Percentiles rank a stretch among this genome's conserved stretches.
These are phyloP conservation scores for Talaromyces atroroseus DNA, from an alignment of 2,329 filamentous ascomycete species.

Conservation along the genomic window DNA sequence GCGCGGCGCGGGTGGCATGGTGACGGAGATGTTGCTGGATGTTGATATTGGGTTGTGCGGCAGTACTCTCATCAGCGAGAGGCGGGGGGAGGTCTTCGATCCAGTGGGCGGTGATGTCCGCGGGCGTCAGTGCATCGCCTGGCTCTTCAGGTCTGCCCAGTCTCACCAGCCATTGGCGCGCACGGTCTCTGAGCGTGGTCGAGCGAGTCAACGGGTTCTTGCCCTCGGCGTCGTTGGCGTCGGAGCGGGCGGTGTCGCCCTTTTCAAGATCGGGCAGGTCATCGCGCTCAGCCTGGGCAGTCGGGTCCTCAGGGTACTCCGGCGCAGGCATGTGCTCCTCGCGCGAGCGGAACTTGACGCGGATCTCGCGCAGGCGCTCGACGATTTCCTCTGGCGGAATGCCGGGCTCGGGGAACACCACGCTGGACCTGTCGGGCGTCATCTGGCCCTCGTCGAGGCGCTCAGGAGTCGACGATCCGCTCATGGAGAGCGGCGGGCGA, in stretches of 20 bases:
- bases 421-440: conserved; percentile 12
- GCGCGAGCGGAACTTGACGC: conserved; percentile 12
- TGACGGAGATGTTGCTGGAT: not conserved
- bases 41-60: not conserved
- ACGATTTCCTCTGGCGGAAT: conserved; percentile 11
- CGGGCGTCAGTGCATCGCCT: conserved; percentile 12
- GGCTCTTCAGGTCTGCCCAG: conserved; percentile 15
- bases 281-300: not conserved
- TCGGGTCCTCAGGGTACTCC: conserved; percentile 9
- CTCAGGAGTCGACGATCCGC: conserved; percentile 1
- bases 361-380: conserved; percentile 9
- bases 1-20: conserved; percentile 21
- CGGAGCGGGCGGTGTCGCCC: conserved; percentile 10
- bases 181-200: conserved; percentile 7
- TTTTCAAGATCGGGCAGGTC: conserved; percentile 12
- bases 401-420: conserved; percentile 12
- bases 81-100: conserved; percentile 3
- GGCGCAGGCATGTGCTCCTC: conserved; percentile 12
- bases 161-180: conserved; percentile 10
- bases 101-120: conserved; percentile 1
- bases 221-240: conserved; percentile 7
- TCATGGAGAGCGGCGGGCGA: not conserved
- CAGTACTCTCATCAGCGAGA: not conserved
- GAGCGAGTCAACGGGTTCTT: conserved; percentile 8
- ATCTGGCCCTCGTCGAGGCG: conserved; percentile 6